Evolutionary conservation across 768 basidiomycete species (phyloP), one percentile per base, ranked within the genome.

Genomic region (Boletus eberwhitei): DNA sequence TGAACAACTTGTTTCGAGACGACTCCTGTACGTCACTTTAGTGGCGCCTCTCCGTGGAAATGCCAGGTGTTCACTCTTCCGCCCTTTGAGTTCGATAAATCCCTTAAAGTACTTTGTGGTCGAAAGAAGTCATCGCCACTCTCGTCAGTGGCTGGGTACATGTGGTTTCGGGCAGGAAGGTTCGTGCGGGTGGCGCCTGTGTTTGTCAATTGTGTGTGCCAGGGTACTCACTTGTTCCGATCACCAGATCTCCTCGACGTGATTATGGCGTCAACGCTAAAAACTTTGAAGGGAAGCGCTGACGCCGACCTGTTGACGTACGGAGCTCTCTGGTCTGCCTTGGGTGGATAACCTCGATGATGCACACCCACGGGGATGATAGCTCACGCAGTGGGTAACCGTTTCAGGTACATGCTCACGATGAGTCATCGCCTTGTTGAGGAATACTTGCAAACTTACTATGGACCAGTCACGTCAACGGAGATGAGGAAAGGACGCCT

Each of bases 401-500:
- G 32, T 47, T 16, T 46, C 44, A 36, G 24, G 37, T 13, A 4
- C 22, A 42, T 40, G 34, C 5, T 24, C 17, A 21, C 32, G 38
- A 45, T 39, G 7, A 35, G 39, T 46, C 48, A 35, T 49, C 40
- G 43, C 41, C 34, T 44, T 32, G 13, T 14, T 36, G 49, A 47
- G 38, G 35, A 39, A 35, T 37, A 38, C 37, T 31, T 42, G 53
- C 17, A 31, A 29, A 38, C 24, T 43, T 52, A 24, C 48, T 46
- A 16, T 40, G 49, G 29, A 24, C 43, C 34, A 29, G 21, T 26
- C 39, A 45, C 43, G 52, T 55, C 41, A 35, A 48, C 66, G 64
- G 67, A 69, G 53, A 67, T 67, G 64, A 67, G 58, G 35, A 29
- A 48, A 43, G 52, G 51, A 12, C 36, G 26, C 51, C 32, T 42